Evolutionary conservation across 352 stramenopile genomes (phyloP).

Genomic region (Globisporangium recalcitrans): DNA sequence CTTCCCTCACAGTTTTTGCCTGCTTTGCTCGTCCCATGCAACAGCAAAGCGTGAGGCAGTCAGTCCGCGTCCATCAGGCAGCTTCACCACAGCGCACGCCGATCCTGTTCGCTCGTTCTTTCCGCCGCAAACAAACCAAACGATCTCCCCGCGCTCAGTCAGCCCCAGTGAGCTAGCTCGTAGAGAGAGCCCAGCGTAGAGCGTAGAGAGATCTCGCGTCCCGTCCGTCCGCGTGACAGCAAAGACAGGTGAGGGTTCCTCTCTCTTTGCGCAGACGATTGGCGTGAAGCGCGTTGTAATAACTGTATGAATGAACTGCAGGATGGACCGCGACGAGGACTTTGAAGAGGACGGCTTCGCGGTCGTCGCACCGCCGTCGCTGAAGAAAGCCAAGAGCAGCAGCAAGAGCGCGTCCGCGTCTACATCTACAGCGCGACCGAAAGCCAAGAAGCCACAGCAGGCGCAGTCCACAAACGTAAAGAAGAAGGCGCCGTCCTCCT

Average conservation of each 20-base stretch:
- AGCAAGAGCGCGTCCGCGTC: background rate
- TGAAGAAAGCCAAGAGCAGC: slow-evolving; percentile 9
- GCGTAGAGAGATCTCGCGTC: background rate
- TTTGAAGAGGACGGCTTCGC: slow-evolving; percentile 14
- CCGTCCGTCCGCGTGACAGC: background rate
- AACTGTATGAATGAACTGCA: background rate
- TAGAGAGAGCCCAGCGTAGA: too few relatives aligned
- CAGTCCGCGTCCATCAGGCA: slow-evolving; percentile 2
- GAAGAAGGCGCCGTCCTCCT: background rate
- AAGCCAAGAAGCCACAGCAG: slow-evolving; percentile 7
- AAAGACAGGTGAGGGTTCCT: background rate
- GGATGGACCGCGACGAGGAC: slow-evolving; percentile 15
- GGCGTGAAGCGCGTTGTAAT: background rate
- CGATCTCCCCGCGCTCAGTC: too few relatives aligned
- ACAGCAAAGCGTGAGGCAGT: background rate
- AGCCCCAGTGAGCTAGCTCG: too few relatives aligned
- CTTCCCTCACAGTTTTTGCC: background rate
- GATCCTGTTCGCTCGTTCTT: too few relatives aligned
- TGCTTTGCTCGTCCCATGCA: background rate
- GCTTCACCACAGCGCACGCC: too few relatives aligned
- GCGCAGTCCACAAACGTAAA: background rate
- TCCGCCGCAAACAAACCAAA: too few relatives aligned
- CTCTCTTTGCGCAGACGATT: background rate
- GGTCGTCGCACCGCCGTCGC: slow-evolving; percentile 4
- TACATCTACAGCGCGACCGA: slow-evolving; percentile 3